These are phyloP conservation scores for Morella rubra DNA, from an alignment of 306 rosid genomes.

Conservation along the genomic window DNA sequence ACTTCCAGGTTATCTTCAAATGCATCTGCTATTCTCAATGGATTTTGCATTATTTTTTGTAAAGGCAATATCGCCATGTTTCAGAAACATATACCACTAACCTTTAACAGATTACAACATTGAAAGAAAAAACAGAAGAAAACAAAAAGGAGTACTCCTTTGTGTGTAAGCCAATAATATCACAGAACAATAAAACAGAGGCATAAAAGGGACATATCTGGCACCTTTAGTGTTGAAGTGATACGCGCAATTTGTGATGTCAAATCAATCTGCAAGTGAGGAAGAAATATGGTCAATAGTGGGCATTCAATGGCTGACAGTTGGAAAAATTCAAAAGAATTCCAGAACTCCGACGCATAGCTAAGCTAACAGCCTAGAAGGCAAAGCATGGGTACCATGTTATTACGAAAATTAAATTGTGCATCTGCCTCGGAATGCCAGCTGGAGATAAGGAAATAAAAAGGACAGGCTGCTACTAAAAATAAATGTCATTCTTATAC, in stretches of 20 bases:
- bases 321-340: neutral
- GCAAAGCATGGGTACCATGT: neutral
- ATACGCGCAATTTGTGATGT: constrained; percentile 82
- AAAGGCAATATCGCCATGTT: neutral
- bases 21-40: neutral
- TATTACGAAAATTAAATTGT: neutral
- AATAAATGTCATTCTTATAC: neutral
- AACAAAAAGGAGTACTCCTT: neutral
- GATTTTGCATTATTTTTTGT: neutral
- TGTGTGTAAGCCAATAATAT: neutral
- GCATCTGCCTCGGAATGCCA: neutral
- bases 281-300: constrained; percentile 18
- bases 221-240: constrained; percentile 78
- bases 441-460: neutral
- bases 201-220: constrained; percentile 5
- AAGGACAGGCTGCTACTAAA: neutral
- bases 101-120: constrained; percentile 4
- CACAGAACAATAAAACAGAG: neutral
- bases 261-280: constrained; percentile 72
- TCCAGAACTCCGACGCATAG: neutral
- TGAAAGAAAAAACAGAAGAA: neutral
- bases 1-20: neutral
- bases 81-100: constrained; percentile 11
- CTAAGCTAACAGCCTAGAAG: neutral
- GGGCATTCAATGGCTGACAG: neutral